Conservation (phyloP, 768 basidiomycete genomes). For the Trametes cubensis region DNA sequence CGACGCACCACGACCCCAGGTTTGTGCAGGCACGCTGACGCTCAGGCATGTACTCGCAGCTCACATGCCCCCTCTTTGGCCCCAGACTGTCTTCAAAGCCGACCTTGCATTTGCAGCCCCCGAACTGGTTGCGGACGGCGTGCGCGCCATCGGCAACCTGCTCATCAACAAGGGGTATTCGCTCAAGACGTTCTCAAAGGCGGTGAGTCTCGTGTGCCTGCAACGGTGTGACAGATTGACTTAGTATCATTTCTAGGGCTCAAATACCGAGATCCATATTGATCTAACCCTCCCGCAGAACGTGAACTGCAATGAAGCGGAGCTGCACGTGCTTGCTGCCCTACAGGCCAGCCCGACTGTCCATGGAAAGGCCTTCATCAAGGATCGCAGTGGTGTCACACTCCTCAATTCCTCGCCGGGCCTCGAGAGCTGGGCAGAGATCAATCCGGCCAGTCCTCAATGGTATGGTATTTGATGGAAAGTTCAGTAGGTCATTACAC, state of each 20-base stretch:
- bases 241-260: not conserved
- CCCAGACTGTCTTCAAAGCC: slow-evolving; percentile 1
- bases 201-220: not conserved
- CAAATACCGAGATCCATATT: not conserved
- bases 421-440: not conserved
- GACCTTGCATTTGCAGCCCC: not conserved
- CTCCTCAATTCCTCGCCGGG: not conserved
- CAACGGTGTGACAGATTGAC: no score
- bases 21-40: no score
- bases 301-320: slow-evolving; percentile 5
- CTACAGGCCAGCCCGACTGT: not conserved
- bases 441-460: slow-evolving; percentile 1
- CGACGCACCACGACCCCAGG: not conserved
- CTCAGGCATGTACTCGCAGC: no score
- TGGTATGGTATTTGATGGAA: not conserved
- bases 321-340: not conserved
- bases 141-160: not conserved
- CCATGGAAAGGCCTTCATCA: slow-evolving; percentile 8
- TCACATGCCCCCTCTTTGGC: no score
- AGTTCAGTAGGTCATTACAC: not conserved
- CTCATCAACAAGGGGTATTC: not conserved
- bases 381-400: not conserved
- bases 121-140: not conserved
- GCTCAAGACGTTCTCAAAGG: not conserved
- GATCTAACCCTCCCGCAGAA: not conserved